A percentile compares a stretch with the other conserved stretches of the same genome.
phyloP scores from a whole-genome alignment of 768 basidiomycete genomes.

The Leucocoprinus birnbaumii region DNA sequence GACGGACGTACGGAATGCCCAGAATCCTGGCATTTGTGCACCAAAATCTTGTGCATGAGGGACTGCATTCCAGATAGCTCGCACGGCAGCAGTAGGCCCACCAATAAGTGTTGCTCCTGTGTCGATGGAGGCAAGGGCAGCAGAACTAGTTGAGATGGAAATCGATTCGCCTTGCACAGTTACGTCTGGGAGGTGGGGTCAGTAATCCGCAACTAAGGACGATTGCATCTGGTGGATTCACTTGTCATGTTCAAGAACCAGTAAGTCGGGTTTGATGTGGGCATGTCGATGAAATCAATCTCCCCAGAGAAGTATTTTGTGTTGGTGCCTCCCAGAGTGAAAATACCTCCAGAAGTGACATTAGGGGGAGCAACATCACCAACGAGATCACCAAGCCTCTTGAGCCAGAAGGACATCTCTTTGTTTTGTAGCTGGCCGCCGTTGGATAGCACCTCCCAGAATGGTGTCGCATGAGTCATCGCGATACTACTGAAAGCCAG shows the following conservation, averaged over 20 bases:
- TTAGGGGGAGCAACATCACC: constrained; percentile 24
- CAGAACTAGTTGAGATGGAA: constrained; percentile 34
- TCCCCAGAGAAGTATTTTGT: constrained; percentile 60
- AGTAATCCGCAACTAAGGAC: neutral
- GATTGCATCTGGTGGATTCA: constrained; percentile 25
- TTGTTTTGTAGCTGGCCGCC: constrained; percentile 40
- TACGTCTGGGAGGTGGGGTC: constrained; percentile 36
- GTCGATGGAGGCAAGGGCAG: constrained; percentile 77
- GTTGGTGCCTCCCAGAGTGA: constrained; percentile 72
- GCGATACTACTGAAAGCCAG: constrained; percentile 66
- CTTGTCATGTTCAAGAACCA: constrained; percentile 62
- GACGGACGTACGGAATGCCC: constrained; percentile 77
- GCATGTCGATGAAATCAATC: constrained; percentile 64
- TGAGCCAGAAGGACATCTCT: constrained; percentile 66
- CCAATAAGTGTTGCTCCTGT: constrained; percentile 95
- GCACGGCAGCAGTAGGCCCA: constrained; percentile 63
- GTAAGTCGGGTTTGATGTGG: constrained; percentile 38
- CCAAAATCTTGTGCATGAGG: constrained; percentile 40
- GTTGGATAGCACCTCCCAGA: constrained; percentile 58
- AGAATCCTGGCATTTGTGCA: constrained; percentile 65
- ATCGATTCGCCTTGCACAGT: constrained; percentile 57
- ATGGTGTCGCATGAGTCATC: constrained; percentile 51
- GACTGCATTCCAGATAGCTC: constrained; percentile 63
- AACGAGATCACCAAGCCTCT: constrained; percentile 46
- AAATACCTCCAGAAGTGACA: constrained; percentile 57